Evolutionary conservation across 108 stramenopile species (phyloP).

Genomic region (Epithemia pelagica): DNA sequence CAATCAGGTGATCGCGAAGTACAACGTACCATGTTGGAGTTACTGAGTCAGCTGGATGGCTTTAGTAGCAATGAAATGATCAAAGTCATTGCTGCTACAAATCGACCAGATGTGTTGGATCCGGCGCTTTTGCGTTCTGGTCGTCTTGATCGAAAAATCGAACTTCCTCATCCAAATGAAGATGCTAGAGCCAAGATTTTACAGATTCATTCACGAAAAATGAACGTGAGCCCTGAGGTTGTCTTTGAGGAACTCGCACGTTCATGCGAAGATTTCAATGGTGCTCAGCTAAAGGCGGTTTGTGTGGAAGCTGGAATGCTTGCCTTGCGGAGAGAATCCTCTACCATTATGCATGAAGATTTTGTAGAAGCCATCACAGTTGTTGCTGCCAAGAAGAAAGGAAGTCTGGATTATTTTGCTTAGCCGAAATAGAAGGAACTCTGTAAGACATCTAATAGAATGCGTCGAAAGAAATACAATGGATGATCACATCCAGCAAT

Average conservation of each 20-base stretch:
- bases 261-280: constrained; percentile 97
- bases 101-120: constrained; percentile 96
- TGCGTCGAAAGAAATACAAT: too few species aligned
- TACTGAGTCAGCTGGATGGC: constrained; percentile 97
- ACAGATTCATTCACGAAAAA: constrained; percentile 91
- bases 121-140: constrained; percentile 96
- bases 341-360: constrained; percentile 22
- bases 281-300: constrained; percentile 97
- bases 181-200: constrained; percentile 91
- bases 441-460: too few species aligned
- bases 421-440: too few species aligned
- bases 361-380: constrained; percentile 6
- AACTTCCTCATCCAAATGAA: constrained; percentile 96
- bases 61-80: constrained; percentile 97
- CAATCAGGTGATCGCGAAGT: constrained; percentile 98
- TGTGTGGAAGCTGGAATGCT: constrained; percentile 99
- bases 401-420: constrained; percentile 94
- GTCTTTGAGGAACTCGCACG: constrained; percentile 95
- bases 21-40: constrained; percentile 99
- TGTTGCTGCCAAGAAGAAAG: constrained; percentile 97
- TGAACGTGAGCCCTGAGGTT: constrained; percentile 85
- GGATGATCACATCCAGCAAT: too few species aligned
- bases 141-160: constrained; percentile 97
- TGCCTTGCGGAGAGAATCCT: constrained; percentile 67
- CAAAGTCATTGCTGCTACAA: constrained; percentile 99